phyloP scores from a whole-genome alignment of 148 eudicot genomes.

The Diospyros lotus region DNA sequence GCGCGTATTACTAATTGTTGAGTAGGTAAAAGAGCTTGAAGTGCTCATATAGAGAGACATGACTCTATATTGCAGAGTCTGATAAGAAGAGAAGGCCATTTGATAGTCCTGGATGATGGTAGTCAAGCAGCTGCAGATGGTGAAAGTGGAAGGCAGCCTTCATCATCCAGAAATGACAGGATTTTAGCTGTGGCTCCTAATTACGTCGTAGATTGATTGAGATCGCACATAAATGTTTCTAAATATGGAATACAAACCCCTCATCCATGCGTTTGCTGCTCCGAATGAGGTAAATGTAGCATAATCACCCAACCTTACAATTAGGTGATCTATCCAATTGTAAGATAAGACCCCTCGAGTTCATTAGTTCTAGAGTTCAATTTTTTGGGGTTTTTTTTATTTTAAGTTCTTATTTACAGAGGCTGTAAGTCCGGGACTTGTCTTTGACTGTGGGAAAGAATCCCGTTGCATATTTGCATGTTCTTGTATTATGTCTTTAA shows the following conservation, averaged over 20 bases:
- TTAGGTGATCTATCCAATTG: no score
- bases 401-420: no score
- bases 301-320: no score
- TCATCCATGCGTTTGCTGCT: background rate
- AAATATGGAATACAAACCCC: background rate
- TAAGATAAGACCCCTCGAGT: no score
- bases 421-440: no score
- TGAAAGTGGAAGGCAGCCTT: slow-evolving; percentile 36
- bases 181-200: slow-evolving; percentile 93
- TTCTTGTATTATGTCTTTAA: no score
- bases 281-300: no score
- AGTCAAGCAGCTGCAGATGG: slow-evolving; percentile 42
- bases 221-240: background rate
- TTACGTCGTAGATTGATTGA: slow-evolving; percentile 45
- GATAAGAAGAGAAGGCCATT: slow-evolving; percentile 74
- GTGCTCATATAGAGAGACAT: background rate
- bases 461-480: no score
- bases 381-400: no score
- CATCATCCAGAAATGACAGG: slow-evolving; percentile 66
- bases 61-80: slow-evolving; percentile 54
- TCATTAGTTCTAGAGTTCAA: no score
- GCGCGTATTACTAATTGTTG: background rate
- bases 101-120: slow-evolving; percentile 88
- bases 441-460: no score
- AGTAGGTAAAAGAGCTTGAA: background rate